phyloP scores from a whole-genome alignment of 2,329 filamentous ascomycete genomes.

The Fusarium humuli region DNA sequence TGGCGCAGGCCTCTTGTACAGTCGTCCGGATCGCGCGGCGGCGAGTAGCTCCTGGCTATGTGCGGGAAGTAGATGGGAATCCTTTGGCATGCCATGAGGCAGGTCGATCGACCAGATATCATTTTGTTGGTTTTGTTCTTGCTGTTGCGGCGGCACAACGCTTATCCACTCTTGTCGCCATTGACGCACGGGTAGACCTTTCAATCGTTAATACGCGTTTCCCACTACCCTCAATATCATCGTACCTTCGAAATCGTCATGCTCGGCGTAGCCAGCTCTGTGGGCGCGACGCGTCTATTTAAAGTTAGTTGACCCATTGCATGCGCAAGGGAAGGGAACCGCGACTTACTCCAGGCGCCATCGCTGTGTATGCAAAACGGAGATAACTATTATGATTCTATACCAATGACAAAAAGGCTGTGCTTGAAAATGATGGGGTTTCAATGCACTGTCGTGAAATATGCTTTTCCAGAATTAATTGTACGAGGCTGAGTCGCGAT shows the following conservation, averaged over 20 bases:
- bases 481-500: conserved; percentile 44
- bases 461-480: conserved; percentile 20
- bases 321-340: conserved; percentile 13
- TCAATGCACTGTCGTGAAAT: conserved; percentile 15
- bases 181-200: conserved; percentile 86
- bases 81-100: conserved; percentile 84
- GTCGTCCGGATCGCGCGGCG: conserved; percentile 79
- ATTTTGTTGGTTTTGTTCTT: conserved; percentile 72
- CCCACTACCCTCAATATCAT: neutral
- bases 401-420: conserved; percentile 3
- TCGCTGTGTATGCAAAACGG: conserved; percentile 38
- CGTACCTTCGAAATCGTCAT: conserved; percentile 71
- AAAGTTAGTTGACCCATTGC: conserved; percentile 26
- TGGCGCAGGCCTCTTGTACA: conserved; percentile 78
- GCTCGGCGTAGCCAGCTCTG: conserved; percentile 67
- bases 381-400: neutral
- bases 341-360: conserved; percentile 57
- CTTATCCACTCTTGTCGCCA: conserved; percentile 81
- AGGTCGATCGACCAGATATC: conserved; percentile 81
- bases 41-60: conserved; percentile 86
- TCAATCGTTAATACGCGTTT: conserved; percentile 52
- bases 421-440: conserved; percentile 10
- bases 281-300: conserved; percentile 67
- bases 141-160: conserved; percentile 72
- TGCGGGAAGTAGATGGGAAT: conserved; percentile 79